These are phyloP conservation scores for sweet orange (Citrus sinensis) DNA, from an alignment of 345 rosid genomes.

Conservation along the genomic window DNA sequence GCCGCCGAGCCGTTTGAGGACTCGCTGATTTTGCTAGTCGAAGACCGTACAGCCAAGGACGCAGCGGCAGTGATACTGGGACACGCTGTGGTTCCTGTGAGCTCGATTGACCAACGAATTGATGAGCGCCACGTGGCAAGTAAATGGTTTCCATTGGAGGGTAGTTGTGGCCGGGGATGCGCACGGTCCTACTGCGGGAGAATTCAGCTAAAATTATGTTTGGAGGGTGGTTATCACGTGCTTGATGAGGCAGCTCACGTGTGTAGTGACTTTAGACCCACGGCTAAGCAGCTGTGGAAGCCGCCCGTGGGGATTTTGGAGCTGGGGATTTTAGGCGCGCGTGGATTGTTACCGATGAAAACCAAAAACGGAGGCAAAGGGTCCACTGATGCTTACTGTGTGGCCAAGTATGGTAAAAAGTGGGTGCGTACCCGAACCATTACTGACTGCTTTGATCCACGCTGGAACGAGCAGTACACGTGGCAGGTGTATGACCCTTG, in stretches of 20 bases:
- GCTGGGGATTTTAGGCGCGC: constrained; percentile 89
- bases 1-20: constrained; percentile 94
- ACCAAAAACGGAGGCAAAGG: constrained; percentile 65
- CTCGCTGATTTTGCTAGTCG: constrained; percentile 56
- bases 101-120: constrained; percentile 69
- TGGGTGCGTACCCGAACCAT: constrained; percentile 95
- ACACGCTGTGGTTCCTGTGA: constrained; percentile 53
- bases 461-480: constrained; percentile 98
- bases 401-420: constrained; percentile 95
- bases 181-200: constrained; percentile 59
- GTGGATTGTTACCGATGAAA: constrained; percentile 91
- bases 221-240: constrained; percentile 99
- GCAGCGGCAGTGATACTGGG: constrained; percentile 42
- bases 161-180: constrained; percentile 16
- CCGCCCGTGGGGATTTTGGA: constrained; percentile 85
- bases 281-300: constrained; percentile 98
- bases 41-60: constrained; percentile 74
- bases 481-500: constrained; percentile 99
- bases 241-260: constrained; percentile 98
- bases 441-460: constrained; percentile 87
- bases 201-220: constrained; percentile 65
- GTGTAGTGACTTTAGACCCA: constrained; percentile 94
- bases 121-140: constrained; percentile 76
- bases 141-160: constrained; percentile 67
- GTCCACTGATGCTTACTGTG: constrained; percentile 90